Conservation (phyloP, 345 rosid genomes). For the Syzygium jambos region DNA sequence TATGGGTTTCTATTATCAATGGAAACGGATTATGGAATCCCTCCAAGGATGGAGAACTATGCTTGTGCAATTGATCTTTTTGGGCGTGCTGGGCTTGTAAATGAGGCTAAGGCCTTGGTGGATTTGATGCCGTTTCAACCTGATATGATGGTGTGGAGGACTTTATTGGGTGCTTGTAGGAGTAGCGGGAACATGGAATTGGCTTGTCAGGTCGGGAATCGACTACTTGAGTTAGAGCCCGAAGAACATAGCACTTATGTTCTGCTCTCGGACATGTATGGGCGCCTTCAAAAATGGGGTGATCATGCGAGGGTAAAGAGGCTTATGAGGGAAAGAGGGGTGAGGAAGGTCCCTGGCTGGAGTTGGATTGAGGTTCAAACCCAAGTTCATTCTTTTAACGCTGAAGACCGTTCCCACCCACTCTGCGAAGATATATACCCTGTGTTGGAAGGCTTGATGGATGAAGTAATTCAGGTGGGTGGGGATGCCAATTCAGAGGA, state of each 20-base stretch:
- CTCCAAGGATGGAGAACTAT: conserved; percentile 70
- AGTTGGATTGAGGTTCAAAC: conserved; percentile 67
- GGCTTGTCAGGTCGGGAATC: conserved; percentile 52
- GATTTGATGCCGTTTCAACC: conserved; percentile 62
- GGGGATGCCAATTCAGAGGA: conserved; percentile 2
- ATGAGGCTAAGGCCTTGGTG: conserved; percentile 43
- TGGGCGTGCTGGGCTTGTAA: conserved; percentile 54
- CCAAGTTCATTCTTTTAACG: conserved; percentile 53
- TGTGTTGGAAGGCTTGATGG: conserved; percentile 29
- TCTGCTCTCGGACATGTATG: conserved; percentile 58
- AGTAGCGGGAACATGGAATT: conserved; percentile 55
- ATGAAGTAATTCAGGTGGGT: conserved; percentile 43
- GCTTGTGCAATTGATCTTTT: conserved; percentile 70
- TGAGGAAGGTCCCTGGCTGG: conserved; percentile 81
- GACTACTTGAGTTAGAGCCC: conserved; percentile 53
- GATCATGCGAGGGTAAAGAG: conserved; percentile 47
- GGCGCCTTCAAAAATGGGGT: conserved; percentile 49
- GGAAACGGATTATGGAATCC: conserved; percentile 45
- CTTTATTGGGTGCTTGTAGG: conserved; percentile 67
- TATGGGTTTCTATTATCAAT: conserved; percentile 37
- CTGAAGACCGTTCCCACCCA: conserved; percentile 50
- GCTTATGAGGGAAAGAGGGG: conserved; percentile 68
- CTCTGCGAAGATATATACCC: conserved; percentile 34
- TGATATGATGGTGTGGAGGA: conserved; percentile 65
- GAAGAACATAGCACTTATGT: conserved; percentile 71